phyloP scores from a whole-genome alignment of 2,329 filamentous ascomycete genomes.

The Colletotrichum sp. region DNA sequence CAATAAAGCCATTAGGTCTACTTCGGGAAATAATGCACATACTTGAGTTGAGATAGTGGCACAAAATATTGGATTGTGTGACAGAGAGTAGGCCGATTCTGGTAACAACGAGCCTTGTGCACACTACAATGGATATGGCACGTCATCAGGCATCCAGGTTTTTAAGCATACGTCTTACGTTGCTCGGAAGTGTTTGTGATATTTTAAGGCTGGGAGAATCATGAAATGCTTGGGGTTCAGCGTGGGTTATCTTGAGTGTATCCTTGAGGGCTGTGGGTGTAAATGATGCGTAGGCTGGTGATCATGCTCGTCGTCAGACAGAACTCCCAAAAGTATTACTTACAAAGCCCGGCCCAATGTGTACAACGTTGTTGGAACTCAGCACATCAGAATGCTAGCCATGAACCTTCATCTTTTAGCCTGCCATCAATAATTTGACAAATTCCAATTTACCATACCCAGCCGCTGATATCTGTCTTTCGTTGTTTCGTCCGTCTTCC shows the following conservation, averaged over 20 bases:
- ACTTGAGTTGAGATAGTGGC: background rate
- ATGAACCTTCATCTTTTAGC: background rate
- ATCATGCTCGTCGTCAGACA: background rate
- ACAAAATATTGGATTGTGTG: background rate
- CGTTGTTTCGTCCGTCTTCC: background rate
- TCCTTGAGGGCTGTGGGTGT: background rate
- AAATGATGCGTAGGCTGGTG: background rate
- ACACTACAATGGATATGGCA: background rate
- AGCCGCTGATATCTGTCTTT: accelerated
- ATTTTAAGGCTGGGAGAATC: background rate
- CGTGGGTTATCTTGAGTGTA: background rate
- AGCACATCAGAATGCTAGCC: accelerated
- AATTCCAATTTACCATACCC: background rate
- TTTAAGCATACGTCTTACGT: background rate
- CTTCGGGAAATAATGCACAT: background rate
- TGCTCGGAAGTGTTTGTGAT: background rate
- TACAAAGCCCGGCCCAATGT: background rate
- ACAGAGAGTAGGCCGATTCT: background rate
- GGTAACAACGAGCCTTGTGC: background rate
- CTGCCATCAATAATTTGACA: background rate
- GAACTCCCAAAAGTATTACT: background rate
- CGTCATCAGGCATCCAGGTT: background rate
- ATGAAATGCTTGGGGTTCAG: background rate
- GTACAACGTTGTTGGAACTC: background rate
- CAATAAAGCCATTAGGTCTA: background rate